Percentiles rank a stretch among this genome's conserved stretches.
Conservation (phyloP, 768 basidiomycete genomes). For the Termitomyces bulborhizus region DNA sequence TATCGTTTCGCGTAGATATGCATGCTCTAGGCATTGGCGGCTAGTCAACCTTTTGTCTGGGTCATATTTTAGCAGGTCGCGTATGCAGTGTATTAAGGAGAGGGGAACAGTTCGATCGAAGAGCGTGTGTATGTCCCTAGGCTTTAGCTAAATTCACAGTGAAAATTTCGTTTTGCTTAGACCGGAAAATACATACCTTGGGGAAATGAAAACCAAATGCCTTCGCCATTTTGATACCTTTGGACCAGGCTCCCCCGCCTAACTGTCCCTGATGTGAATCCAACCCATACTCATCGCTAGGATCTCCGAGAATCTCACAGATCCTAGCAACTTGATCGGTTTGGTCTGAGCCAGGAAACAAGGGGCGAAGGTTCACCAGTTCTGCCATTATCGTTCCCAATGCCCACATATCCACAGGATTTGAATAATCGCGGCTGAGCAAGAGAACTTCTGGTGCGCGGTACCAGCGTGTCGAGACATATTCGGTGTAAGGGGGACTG, state of each 20-base stretch:
- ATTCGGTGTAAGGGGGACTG: conserved; percentile 94
- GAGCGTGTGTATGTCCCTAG: conserved; percentile 60
- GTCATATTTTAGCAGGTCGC: conserved; percentile 88
- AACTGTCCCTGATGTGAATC: conserved; percentile 62
- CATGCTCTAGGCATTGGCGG: conserved; percentile 80
- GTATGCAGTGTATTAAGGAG: conserved; percentile 86
- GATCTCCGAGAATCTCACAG: conserved; percentile 91
- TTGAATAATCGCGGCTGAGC: conserved; percentile 87
- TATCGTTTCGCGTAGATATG: conserved; percentile 79
- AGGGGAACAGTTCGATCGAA: conserved; percentile 77
- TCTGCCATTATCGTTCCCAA: conserved; percentile 98
- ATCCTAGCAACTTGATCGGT: conserved; percentile 90
- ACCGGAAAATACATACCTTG: conserved; percentile 51
- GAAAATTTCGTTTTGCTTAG: conserved; percentile 5
- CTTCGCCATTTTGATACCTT: conserved; percentile 83
- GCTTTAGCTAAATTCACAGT: conserved; percentile 42
- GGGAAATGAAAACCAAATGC: conserved; percentile 83
- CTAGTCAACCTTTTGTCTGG: conserved; percentile 84
- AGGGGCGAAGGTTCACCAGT: conserved; percentile 86
- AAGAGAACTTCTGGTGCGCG: conserved; percentile 96
- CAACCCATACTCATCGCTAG: conserved; percentile 72
- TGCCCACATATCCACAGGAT: conserved; percentile 99
- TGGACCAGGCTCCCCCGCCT: conserved; percentile 87
- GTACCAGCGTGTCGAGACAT: conserved; percentile 99
- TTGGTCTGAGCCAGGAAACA: conserved; percentile 93